A percentile compares a stretch with the other conserved stretches of the same genome.
Evolutionary conservation across 2,329 filamentous ascomycete species (phyloP).

Genomic region (Trichophyton mentagrophytes): DNA sequence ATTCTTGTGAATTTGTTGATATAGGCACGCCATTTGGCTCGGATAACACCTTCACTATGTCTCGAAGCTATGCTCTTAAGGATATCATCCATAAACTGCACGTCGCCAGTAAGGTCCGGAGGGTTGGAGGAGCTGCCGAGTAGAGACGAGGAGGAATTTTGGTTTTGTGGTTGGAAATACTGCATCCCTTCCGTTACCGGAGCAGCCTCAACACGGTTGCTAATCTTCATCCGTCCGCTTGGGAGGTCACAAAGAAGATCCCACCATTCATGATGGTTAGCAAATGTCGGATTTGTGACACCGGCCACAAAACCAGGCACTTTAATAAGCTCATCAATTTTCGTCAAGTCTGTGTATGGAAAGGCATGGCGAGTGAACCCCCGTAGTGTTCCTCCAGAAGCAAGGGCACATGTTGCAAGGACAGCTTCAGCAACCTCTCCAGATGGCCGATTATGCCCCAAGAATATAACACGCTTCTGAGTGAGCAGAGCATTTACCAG

Average conservation of each 20-base stretch:
- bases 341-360: conserved; percentile 93
- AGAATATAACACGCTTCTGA: conserved; percentile 90
- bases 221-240: conserved; percentile 88
- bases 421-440: conserved; percentile 97
- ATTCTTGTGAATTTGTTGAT: conserved; percentile 88
- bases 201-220: conserved; percentile 68
- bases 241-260: conserved; percentile 89
- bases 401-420: conserved; percentile 85
- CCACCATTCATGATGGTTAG: conserved; percentile 95
- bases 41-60: conserved; percentile 77
- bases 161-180: conserved; percentile 68
- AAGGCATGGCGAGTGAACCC: conserved; percentile 95
- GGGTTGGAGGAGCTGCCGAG: conserved; percentile 16
- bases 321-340: conserved; percentile 90
- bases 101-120: conserved; percentile 69
- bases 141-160: conserved; percentile 16
- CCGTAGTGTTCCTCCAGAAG: conserved; percentile 78
- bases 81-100: conserved; percentile 77
- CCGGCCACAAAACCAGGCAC: conserved; percentile 96
- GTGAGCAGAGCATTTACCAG: conserved; percentile 89
- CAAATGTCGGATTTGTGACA: conserved; percentile 93
- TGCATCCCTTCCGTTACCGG: conserved; percentile 69
- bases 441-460: conserved; percentile 89
- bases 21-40: conserved; percentile 88
- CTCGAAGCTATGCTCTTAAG: conserved; percentile 70